phyloP scores from a whole-genome alignment of 2,329 filamentous ascomycete genomes.

The Penicillium sp. region DNA sequence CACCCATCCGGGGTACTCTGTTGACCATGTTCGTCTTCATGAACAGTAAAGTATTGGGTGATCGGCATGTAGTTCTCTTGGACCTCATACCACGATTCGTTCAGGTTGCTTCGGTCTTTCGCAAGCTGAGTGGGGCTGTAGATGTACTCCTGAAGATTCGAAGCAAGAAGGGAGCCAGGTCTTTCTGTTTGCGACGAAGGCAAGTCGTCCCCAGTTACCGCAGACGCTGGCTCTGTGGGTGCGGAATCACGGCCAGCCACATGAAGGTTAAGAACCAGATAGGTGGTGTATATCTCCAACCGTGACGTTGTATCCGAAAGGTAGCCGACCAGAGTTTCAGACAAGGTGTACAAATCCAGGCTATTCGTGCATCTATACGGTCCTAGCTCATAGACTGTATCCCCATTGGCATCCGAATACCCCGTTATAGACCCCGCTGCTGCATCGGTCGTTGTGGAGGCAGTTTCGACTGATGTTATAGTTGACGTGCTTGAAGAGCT shows the following conservation, averaged over 20 bases:
- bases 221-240: slow-evolving; percentile 44
- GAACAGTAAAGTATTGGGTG: slow-evolving; percentile 52
- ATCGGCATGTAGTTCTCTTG: slow-evolving; percentile 46
- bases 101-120: slow-evolving; percentile 56
- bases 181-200: slow-evolving; percentile 44
- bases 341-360: slow-evolving; percentile 52
- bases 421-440: slow-evolving; percentile 25
- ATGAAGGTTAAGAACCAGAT: slow-evolving; percentile 60
- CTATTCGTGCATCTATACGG: slow-evolving; percentile 54
- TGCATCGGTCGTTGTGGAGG: too few relatives aligned
- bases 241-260: slow-evolving; percentile 48
- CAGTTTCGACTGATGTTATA: slow-evolving; percentile 20
- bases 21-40: slow-evolving; percentile 34
- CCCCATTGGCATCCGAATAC: slow-evolving; percentile 22
- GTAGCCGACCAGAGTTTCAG: slow-evolving; percentile 53
- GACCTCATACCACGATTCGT: slow-evolving; percentile 56
- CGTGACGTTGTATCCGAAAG: slow-evolving; percentile 54
- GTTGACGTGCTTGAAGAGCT: slow-evolving; percentile 8
- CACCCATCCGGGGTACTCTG: slow-evolving; percentile 58
- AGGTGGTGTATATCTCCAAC: slow-evolving; percentile 53
- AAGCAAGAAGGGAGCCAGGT: slow-evolving; percentile 49
- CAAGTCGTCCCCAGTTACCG: slow-evolving; percentile 43
- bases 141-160: slow-evolving; percentile 50
- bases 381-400: slow-evolving; percentile 49
- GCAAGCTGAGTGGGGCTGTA: slow-evolving; percentile 54